phyloP scores from a whole-genome alignment of 2,329 filamentous ascomycete species.

The Microsporum audouinii region DNA sequence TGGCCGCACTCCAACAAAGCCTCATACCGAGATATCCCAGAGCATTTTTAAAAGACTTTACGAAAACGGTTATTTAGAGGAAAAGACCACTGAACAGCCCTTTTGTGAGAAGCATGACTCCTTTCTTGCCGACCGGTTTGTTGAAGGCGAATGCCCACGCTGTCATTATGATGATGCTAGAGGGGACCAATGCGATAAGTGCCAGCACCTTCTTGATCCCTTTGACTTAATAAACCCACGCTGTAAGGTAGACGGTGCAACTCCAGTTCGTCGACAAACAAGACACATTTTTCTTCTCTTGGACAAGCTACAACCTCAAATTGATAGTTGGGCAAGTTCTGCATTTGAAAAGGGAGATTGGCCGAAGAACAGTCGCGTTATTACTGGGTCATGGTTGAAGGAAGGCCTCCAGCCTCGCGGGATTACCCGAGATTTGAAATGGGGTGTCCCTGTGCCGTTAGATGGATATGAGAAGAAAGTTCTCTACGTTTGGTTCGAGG shows the following conservation, averaged over 20 bases:
- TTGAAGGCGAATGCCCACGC: conserved; percentile 38
- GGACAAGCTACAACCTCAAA: conserved; percentile 66
- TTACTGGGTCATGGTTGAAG: conserved; percentile 41
- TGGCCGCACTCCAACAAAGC: conserved; percentile 74
- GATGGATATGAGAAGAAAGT: conserved; percentile 57
- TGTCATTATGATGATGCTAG: conserved; percentile 56
- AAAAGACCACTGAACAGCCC: conserved; percentile 76
- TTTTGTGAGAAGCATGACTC: conserved; percentile 70
- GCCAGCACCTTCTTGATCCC: conserved; percentile 59
- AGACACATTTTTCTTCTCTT: conserved; percentile 86
- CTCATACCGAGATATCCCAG: conserved; percentile 89
- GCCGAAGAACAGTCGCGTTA: conserved; percentile 35
- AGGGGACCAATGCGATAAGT: conserved; percentile 65
- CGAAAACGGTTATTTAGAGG: conserved; percentile 77
- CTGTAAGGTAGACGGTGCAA: conserved; percentile 81
- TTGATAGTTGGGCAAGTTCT: conserved; percentile 66
- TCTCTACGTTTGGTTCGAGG: conserved; percentile 77
- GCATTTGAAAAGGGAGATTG: conserved; percentile 56
- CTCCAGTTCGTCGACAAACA: conserved; percentile 66
- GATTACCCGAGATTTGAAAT: conserved; percentile 76
- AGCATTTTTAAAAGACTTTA: conserved; percentile 79
- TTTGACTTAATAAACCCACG: conserved; percentile 69
- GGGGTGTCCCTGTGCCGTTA: conserved; percentile 52
- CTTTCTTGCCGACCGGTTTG: conserved; percentile 34
- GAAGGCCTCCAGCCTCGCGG: conserved; percentile 68